Conservation (phyloP, 495 filamentous ascomycete genomes). For the Cladorrhinum samala region DNA sequence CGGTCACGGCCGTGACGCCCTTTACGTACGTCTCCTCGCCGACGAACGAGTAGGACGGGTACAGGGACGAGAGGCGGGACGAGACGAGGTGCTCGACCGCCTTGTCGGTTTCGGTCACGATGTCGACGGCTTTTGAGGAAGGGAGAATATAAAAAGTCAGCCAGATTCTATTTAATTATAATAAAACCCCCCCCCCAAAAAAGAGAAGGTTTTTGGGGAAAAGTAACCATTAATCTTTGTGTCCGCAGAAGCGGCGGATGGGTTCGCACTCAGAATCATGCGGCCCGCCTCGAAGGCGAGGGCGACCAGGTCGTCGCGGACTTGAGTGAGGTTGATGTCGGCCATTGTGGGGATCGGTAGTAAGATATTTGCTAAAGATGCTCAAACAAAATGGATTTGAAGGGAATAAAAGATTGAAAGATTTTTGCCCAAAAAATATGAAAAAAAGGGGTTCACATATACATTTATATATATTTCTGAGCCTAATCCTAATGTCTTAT, state of each 20-base stretch:
- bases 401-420: too few species aligned
- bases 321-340: slow-evolving; percentile 60
- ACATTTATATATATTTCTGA: too few species aligned
- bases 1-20: slow-evolving; percentile 52
- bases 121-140: slow-evolving; percentile 70
- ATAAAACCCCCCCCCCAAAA: slow-evolving; percentile 15
- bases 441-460: too few species aligned
- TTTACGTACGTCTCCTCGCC: slow-evolving; percentile 82
- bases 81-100: slow-evolving; percentile 75
- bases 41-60: slow-evolving; percentile 67
- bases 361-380: slow-evolving; percentile 32
- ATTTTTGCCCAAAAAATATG: too few species aligned
- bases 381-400: neutral
- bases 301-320: slow-evolving; percentile 70
- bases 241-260: slow-evolving; percentile 53
- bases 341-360: too few species aligned
- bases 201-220: neutral
- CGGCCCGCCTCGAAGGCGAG: slow-evolving; percentile 73
- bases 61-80: slow-evolving; percentile 52
- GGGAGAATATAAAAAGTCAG: too few species aligned
- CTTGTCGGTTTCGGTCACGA: slow-evolving; percentile 82
- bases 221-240: slow-evolving; percentile 78
- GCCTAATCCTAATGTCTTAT: too few species aligned
- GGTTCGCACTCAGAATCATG: slow-evolving; percentile 73
- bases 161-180: too few species aligned